Percentiles rank a stretch among this genome's conserved stretches.
These are phyloP conservation scores for Hemileccinum impolitum DNA, from an alignment of 768 basidiomycete genomes.

Conservation along the genomic window DNA sequence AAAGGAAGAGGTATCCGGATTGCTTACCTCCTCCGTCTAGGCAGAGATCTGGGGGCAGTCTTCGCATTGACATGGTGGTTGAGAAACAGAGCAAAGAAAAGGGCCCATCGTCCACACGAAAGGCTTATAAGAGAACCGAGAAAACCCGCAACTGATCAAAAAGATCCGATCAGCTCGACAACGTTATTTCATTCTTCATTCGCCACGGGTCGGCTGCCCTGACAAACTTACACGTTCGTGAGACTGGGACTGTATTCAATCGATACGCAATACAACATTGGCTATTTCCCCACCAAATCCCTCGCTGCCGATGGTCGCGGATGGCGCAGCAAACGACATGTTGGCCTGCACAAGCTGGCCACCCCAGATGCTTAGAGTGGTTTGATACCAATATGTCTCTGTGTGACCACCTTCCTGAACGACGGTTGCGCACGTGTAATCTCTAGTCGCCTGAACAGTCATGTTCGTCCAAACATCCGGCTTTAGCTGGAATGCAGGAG, in stretches of 20 bases:
- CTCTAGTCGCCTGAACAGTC: slow-evolving; percentile 36
- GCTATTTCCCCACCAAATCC: slow-evolving; percentile 36
- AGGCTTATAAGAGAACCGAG: too few relatives aligned
- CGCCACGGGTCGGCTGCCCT: too few relatives aligned
- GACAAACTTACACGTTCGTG: too few relatives aligned
- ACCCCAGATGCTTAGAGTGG: slow-evolving; percentile 40
- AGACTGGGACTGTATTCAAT: slow-evolving; percentile 4
- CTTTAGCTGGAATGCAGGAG: slow-evolving; percentile 26
- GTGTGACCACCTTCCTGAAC: slow-evolving; percentile 11
- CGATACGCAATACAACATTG: slow-evolving; percentile 24
- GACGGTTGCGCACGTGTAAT: slow-evolving; percentile 34
- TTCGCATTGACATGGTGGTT: too few relatives aligned
- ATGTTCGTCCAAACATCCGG: slow-evolving; percentile 32
- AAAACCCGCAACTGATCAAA: too few relatives aligned
- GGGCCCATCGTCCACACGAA: too few relatives aligned
- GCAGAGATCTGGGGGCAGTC: too few relatives aligned
- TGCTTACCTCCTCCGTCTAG: too few relatives aligned
- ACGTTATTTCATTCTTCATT: too few relatives aligned
- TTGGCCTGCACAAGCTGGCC: slow-evolving; percentile 37
- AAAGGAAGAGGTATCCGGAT: too few relatives aligned
- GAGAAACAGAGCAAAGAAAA: too few relatives aligned
- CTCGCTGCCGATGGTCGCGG: slow-evolving; percentile 32
- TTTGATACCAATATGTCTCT: slow-evolving; percentile 32
- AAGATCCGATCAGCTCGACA: too few relatives aligned
- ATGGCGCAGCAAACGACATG: slow-evolving; percentile 45